Percentiles rank a stretch among this genome's conserved stretches.
Evolutionary conservation across 768 basidiomycete genomes (phyloP).

Genomic region (Leccinum aurantiacum): DNA sequence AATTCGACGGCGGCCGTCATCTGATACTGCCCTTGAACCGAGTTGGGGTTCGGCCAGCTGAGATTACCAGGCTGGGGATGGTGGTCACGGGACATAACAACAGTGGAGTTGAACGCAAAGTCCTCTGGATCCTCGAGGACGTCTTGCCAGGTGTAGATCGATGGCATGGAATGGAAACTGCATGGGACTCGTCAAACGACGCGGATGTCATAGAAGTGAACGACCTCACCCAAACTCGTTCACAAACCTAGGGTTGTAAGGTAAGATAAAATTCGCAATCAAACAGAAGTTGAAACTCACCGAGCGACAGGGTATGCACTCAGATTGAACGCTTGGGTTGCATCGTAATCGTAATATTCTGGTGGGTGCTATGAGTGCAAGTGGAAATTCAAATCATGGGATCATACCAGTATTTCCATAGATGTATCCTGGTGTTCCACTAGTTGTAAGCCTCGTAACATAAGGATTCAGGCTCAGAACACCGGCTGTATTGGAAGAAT

Average conservation of each 20-base stretch:
- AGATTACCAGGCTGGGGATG: slow-evolving; percentile 55
- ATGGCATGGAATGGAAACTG: slow-evolving; percentile 64
- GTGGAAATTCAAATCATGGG: neutral
- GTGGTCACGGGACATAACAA: slow-evolving; percentile 55
- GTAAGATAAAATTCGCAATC: neutral
- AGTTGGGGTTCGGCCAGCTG: slow-evolving; percentile 56
- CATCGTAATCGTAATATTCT: slow-evolving; percentile 62
- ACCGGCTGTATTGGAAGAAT: slow-evolving; percentile 58
- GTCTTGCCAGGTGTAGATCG: slow-evolving; percentile 61
- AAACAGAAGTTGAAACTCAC: slow-evolving; percentile 22
- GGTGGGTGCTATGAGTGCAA: neutral
- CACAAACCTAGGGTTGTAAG: slow-evolving; percentile 40
- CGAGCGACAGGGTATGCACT: slow-evolving; percentile 50
- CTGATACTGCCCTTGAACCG: slow-evolving; percentile 49
- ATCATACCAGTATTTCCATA: slow-evolving; percentile 53
- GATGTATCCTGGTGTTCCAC: slow-evolving; percentile 50
- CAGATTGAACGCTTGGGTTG: slow-evolving; percentile 51
- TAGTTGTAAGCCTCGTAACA: slow-evolving; percentile 43
- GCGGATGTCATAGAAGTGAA: neutral
- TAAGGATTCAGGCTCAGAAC: slow-evolving; percentile 59
- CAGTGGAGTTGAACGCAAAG: slow-evolving; percentile 58
- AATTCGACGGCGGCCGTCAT: slow-evolving; percentile 51
- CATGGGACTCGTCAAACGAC: neutral
- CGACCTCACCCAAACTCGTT: slow-evolving; percentile 55
- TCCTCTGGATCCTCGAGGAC: slow-evolving; percentile 50